Percentiles rank a stretch among this genome's conserved stretches.
Conservation (phyloP, 805 yeast genomes). For the Ogataea trehaloabstinens region DNA sequence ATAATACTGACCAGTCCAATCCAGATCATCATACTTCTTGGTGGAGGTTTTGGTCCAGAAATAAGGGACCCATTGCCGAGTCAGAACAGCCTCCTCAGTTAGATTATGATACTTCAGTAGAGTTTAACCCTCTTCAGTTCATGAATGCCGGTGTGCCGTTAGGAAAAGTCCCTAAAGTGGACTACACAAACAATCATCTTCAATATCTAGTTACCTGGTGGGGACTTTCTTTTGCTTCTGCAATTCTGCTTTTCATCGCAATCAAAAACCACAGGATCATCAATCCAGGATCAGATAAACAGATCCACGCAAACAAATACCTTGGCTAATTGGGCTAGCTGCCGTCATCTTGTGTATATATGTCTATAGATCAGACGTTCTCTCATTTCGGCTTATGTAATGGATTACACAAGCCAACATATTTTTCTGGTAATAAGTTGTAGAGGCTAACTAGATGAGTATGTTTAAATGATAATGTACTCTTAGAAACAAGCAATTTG, state of each 20-base stretch:
- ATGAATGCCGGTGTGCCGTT: conserved; percentile 84
- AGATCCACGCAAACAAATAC: conserved; percentile 46
- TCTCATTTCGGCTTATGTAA: no score
- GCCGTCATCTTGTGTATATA: neutral
- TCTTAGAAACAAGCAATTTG: no score
- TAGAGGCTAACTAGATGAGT: no score
- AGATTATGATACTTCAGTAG: conserved; percentile 31
- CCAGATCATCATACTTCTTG: conserved; percentile 7
- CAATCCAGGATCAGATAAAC: conserved; percentile 44
- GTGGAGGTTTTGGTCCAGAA: conserved; percentile 31
- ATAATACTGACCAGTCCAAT: neutral
- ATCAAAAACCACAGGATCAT: conserved; percentile 40
- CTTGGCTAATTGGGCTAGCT: conserved; percentile 35
- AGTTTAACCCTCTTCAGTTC: conserved; percentile 56
- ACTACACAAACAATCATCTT: conserved; percentile 82
- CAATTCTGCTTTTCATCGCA: conserved; percentile 60
- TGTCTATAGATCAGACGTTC: no score
- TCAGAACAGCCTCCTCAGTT: neutral
- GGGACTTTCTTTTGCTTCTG: conserved; percentile 73
- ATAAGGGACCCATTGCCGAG: neutral
- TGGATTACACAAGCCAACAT: no score
- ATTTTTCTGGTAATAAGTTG: no score
- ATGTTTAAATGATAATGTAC: no score
- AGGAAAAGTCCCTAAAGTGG: conserved; percentile 79
- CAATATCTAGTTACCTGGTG: conserved; percentile 96